Evolutionary conservation across 768 basidiomycete genomes (phyloP), one percentile per base, ranked within the genome.

Genomic region (Mycena kentingensis): DNA sequence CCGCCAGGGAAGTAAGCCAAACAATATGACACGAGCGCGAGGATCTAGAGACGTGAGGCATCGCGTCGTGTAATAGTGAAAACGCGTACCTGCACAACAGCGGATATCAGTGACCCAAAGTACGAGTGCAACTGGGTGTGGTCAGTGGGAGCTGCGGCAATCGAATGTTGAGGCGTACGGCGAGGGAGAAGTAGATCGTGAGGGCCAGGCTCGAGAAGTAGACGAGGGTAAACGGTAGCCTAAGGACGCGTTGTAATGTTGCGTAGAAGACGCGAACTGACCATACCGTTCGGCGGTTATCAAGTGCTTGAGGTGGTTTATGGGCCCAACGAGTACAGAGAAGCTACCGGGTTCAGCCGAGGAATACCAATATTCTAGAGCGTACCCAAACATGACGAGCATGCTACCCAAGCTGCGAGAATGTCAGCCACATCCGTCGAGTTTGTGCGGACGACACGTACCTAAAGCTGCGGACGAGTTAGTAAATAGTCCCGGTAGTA

Each of bases 1-100:
- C 88, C 96, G 10, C 91, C 94, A 18, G 97, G 97, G 72, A 99
- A 98, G 73, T 98, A 98, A 0, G 94, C 94, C 16, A 93, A 77
- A 6, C 98, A 79, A 65, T 99, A 99, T 13, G 88, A 79, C 13
- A 97, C 76, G 16, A 99, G 82, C 2, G 95, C 85, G 37, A 90
- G 73, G 34, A 97, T 83, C 82, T 92, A 63, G 39, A 50, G 46
- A 22, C 22, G 38, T 18, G 16, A 37, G 38, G 21, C 34, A 32
- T 32, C 2, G 12, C 26, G 16, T 15, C 15, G 29, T 1, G 16
- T 28, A 16, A 48, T 15, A n/a, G 25, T 10, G 13, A 13, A 16
- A 24, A 12, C 8, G 48, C 75, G n/a, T 60, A 85, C 83, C 69
- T 94, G 94, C 3, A 97, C 77, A 29, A 85, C 80, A 12, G 90